A percentile compares a stretch with the other conserved stretches of the same genome.
Conservation (phyloP, 306 rosid genomes). For the Quercus aquifolioides region DNA sequence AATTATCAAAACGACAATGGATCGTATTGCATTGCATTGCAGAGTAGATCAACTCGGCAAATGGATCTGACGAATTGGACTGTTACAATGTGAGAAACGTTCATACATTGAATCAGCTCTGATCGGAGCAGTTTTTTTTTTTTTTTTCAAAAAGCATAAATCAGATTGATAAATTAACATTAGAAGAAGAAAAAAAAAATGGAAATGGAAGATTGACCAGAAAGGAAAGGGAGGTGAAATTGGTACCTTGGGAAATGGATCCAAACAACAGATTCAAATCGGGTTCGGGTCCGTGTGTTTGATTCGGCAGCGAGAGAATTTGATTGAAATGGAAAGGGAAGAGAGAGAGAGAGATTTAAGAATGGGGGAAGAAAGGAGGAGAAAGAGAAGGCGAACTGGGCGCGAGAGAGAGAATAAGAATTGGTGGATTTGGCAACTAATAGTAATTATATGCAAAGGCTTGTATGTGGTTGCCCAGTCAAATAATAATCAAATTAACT, state of each 20-base stretch:
- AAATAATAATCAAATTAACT: constrained; percentile 29
- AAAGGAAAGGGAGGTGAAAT: neutral
- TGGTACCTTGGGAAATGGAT: constrained; percentile 21
- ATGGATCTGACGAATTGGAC: constrained; percentile 15
- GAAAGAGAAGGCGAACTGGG: constrained; percentile 49
- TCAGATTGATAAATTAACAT: constrained; percentile 13
- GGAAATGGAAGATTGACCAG: neutral
- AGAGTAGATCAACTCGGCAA: neutral
- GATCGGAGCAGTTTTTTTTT: constrained; percentile 9
- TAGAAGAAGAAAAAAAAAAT: neutral
- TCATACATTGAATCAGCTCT: neutral
- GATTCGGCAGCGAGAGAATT: constrained; percentile 23
- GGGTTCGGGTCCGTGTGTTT: constrained; percentile 6
- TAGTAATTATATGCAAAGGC: constrained; percentile 18
- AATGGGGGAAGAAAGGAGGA: neutral
- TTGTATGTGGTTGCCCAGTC: constrained; percentile 38
- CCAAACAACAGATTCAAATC: neutral
- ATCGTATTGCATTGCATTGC: constrained; percentile 11
- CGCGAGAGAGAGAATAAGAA: constrained; percentile 49
- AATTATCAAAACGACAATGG: constrained; percentile 9
- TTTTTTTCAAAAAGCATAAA: neutral
- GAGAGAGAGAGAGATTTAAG: neutral
- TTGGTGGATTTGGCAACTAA: constrained; percentile 34
- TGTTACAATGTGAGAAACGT: neutral
- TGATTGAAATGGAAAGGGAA: constrained; percentile 10